Evolutionary conservation across 805 yeast species (phyloP).

Genomic region (Scheffersomyces amazonensis): DNA sequence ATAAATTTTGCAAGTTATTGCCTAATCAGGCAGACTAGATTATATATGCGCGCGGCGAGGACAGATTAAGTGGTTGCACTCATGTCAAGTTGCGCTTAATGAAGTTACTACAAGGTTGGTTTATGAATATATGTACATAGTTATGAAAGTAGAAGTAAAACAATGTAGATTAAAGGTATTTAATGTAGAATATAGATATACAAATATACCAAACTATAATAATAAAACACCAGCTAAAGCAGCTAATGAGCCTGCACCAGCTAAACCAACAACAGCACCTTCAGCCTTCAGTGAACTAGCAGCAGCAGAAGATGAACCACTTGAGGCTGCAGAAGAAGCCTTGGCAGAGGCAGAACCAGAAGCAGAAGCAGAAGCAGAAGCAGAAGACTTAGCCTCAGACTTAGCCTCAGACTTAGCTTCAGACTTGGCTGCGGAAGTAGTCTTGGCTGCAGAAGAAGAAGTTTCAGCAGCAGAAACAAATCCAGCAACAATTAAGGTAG

Average conservation of each 20-base stretch:
- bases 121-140: too few species aligned
- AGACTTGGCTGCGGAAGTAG: constrained; percentile 2
- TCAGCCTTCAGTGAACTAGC: constrained; percentile 8
- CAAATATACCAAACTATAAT: constrained; percentile 19
- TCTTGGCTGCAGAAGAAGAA: constrained; percentile 1
- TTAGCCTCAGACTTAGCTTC: constrained; percentile 10
- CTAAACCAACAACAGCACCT: constrained; percentile 4
- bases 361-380: constrained; percentile 2
- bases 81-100: too few species aligned
- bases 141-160: not conserved
- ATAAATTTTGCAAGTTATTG: too few species aligned
- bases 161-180: too few species aligned
- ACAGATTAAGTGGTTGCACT: too few species aligned
- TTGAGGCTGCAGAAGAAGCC: constrained; percentile 3
- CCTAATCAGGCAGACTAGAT: too few species aligned
- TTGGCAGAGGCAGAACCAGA: constrained; percentile 5
- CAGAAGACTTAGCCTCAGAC: not conserved
- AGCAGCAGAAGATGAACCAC: constrained; percentile 10
- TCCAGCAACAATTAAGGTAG: constrained; percentile 7
- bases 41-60: too few species aligned
- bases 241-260: constrained; percentile 21
- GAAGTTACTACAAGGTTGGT: too few species aligned
- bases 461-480: not conserved
- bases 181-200: not conserved
- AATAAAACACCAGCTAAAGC: constrained; percentile 24